Evolutionary conservation across 768 basidiomycete genomes (phyloP), one percentile per base, ranked within the genome.

Genomic region (Kwoniella sp.): DNA sequence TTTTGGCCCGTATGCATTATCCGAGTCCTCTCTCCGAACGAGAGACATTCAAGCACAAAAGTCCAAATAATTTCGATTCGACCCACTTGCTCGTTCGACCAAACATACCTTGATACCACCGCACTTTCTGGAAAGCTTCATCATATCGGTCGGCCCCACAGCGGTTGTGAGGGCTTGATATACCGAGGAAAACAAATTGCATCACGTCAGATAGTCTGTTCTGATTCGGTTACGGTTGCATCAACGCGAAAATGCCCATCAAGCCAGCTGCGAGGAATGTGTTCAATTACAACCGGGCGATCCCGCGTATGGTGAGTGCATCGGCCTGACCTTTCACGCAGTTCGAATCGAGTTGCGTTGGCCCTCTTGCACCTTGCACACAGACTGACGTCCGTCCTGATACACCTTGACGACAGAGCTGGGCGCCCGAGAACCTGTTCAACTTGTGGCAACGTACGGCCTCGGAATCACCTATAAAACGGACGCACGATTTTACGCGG

Each of bases 401-500:
- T 37, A 37, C 34, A n/a, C 47, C 15, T 8, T 48, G 20, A 29
- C 25, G 20, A 11, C 81, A 95, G 93, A 91, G 89, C 82, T 98
- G 95, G 95, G 83, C 87, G 12, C 86, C 89, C 0, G 86, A 87
- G 72, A 97, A 97, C 82, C 83, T 97, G 22, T 96, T 87, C 85
- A 94, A 92, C 82, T 85, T 96, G 53, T 92, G 88, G 87, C 84
- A 85, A 67, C 89, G 94, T 31, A 90, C 90, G 1, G 76, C 81
- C n/a, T 69, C 77, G 5, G 76, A 79, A 26, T 73, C 73, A 25
- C 74, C 80, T 0, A 66, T 79, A 26, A 58, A 56, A 29, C 50
- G 58, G 2, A 85, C 87, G 25, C 85, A 89, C 2, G 73, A 83
- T 22, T 93, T 92, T 82, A 86, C 83, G 59, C 78, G 82, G 17